phyloP scores from a whole-genome alignment of 2,329 filamentous ascomycete species.

The Chaetomiaceae sp. region DNA sequence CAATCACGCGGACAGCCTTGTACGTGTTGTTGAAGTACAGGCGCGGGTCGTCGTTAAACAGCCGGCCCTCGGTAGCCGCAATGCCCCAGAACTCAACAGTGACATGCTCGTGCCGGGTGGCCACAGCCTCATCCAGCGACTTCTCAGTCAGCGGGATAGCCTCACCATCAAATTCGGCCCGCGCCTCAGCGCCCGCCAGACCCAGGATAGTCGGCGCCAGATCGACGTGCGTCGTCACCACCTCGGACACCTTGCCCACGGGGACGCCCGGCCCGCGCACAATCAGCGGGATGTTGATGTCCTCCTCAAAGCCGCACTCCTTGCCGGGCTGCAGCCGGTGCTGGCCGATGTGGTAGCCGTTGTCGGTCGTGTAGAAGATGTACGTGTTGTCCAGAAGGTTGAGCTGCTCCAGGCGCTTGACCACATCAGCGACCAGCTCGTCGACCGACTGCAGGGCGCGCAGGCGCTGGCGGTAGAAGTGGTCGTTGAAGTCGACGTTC shows the following conservation, averaged over 20 bases:
- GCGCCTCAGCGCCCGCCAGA: constrained; percentile 31
- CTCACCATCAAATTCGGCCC: constrained; percentile 52
- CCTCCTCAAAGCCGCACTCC: constrained; percentile 53
- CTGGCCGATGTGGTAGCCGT: constrained; percentile 56
- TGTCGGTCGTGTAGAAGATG: constrained; percentile 54
- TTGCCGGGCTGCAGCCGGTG: constrained; percentile 56
- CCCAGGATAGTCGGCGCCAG: constrained; percentile 56
- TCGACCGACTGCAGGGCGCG: constrained; percentile 40
- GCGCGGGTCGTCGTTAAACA: constrained; percentile 25
- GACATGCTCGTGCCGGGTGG: constrained; percentile 47
- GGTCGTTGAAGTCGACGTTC: constrained; percentile 43
- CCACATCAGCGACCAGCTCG: constrained; percentile 38
- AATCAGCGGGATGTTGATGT: constrained; percentile 55
- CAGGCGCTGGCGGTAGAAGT: constrained; percentile 44
- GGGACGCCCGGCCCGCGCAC: constrained; percentile 55
- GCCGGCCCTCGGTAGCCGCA: constrained; percentile 35
- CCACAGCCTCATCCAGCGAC: constrained; percentile 22
- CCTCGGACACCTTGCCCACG: constrained; percentile 35
- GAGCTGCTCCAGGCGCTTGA: constrained; percentile 25
- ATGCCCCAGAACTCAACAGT: constrained; percentile 55
- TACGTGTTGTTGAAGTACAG: constrained; percentile 49
- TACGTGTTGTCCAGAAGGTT: constrained; percentile 55
- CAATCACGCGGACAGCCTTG: constrained; percentile 53
- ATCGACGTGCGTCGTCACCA: constrained; percentile 59
- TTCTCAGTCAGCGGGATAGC: constrained; percentile 40